Conservation (phyloP, 2,329 filamentous ascomycete species). For the Penicillium oxalicum region DNA sequence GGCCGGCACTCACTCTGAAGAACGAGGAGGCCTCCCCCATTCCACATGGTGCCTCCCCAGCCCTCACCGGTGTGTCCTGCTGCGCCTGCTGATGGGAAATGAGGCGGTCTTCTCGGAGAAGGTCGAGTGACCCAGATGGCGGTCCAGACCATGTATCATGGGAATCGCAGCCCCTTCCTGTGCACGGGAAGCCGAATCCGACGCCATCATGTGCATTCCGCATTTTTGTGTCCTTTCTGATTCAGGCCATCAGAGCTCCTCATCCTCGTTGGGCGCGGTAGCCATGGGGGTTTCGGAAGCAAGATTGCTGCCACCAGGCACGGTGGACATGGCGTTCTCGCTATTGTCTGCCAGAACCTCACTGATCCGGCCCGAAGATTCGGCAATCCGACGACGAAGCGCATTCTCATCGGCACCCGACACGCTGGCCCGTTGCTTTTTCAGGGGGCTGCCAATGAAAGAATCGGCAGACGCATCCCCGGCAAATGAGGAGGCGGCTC, state of each 20-base stretch:
- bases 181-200: too few relatives aligned
- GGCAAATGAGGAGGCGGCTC: slow-evolving; percentile 17
- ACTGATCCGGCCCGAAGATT: slow-evolving; percentile 35
- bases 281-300: slow-evolving; percentile 9
- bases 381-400: slow-evolving; percentile 37
- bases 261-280: slow-evolving; percentile 18
- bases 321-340: slow-evolving; percentile 10
- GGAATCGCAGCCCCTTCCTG: too few relatives aligned
- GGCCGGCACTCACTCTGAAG: too few relatives aligned
- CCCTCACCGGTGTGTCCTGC: too few relatives aligned
- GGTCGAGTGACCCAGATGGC: too few relatives aligned
- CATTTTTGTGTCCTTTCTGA: too few relatives aligned
- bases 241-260: slow-evolving; percentile 23
- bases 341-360: slow-evolving; percentile 28
- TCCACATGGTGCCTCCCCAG: too few relatives aligned
- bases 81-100: too few relatives aligned
- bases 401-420: slow-evolving; percentile 39
- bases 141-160: too few relatives aligned
- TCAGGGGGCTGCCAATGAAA: slow-evolving; percentile 43
- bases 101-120: too few relatives aligned
- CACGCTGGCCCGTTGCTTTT: slow-evolving; percentile 43
- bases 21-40: too few relatives aligned
- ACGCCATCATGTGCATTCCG: too few relatives aligned
- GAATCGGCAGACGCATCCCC: slow-evolving; percentile 23
- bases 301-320: slow-evolving; percentile 17